Evolutionary conservation across 768 basidiomycete genomes (phyloP), one percentile per base, ranked within the genome.

Genomic region (Artomyces pyxidatus): DNA sequence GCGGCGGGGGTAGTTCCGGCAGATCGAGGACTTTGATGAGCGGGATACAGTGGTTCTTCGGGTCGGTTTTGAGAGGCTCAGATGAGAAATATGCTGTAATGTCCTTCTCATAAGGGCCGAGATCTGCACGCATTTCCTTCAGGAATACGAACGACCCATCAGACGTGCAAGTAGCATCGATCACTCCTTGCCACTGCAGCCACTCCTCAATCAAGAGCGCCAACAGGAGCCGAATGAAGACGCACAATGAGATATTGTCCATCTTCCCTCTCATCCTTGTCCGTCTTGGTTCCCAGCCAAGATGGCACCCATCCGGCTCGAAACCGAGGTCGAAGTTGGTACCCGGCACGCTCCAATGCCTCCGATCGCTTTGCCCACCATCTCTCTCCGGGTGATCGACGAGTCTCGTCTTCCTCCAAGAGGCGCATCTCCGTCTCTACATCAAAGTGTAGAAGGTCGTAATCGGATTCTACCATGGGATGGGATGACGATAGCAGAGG

Each of bases 41-140:
- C 0, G 52, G 54, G 0, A 58, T 55, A 27, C 52, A 59, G 42
- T 61, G 63, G 26, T 63, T 63, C 4, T 55, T 49, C 11, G 62
- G 44, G 25, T 58, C 52, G 0, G 26, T 32, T 11, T 37, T 41
- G 3, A 58, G 41, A 4, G 14, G 46, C 3, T 47, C 29, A 12
- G 44, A 42, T 4, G 47, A 50, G 27, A 62, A 46, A 1, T 48
- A 37, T 22, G 12, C 28, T 4, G 40, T 16, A 3, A 57, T 52
- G 1, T 3, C n/a, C 4, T 47, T 10, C 19, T 63, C 58, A 5
- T 51, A 44, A 21, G 48, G 32, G 17, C 42, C 47, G n/a, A n/a
- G n/a, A n/a, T n/a, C n/a, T n/a, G n/a, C n/a, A n/a, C 1, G 45
- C 10, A 12, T 46, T 14, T 41, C 2, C 4, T 3, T 12, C n/a